Percentiles rank a stretch among this genome's conserved stretches.
Conservation (phyloP, 192 early-diverging fungal genomes). For the Lobosporangium transversale region DNA sequence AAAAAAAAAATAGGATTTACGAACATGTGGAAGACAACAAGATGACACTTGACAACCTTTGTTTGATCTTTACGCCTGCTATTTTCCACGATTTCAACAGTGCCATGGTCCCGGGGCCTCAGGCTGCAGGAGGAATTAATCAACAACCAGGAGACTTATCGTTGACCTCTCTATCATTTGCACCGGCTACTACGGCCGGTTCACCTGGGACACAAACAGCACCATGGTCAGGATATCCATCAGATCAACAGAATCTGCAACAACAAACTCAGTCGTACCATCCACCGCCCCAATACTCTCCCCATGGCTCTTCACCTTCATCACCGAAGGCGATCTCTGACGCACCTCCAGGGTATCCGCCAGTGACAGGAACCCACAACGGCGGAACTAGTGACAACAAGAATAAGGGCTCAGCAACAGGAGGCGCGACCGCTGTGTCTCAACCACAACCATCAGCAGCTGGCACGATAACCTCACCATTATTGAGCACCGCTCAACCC, state of each 20-base stretch:
- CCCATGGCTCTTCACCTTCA: neutral
- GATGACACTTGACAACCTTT: conserved; percentile 70
- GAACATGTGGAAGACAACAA: conserved; percentile 66
- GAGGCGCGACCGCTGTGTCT: no score
- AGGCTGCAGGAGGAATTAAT: neutral
- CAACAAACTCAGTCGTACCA: conserved; percentile 1
- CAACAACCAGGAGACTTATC: neutral
- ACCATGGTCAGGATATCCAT: conserved; percentile 21
- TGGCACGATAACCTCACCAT: neutral
- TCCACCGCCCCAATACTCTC: neutral
- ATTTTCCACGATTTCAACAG: conserved; percentile 70
- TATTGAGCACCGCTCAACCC: neutral
- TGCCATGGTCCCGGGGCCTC: conserved; percentile 23
- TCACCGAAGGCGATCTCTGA: no score
- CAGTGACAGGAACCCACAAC: neutral
- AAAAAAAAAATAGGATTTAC: conserved; percentile 61
- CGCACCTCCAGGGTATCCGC: neutral
- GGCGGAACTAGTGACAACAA: no score
- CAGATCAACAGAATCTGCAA: neutral
- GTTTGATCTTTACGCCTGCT: conserved; percentile 70
- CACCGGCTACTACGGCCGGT: neutral
- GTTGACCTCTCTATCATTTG: conserved; percentile 15
- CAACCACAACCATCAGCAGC: no score
- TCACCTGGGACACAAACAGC: conserved; percentile 13
- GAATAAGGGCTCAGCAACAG: no score